Base-by-base conservation (phyloP, 2,329 filamentous ascomycete genomes). In the Delphinella strobiligena region DNA sequence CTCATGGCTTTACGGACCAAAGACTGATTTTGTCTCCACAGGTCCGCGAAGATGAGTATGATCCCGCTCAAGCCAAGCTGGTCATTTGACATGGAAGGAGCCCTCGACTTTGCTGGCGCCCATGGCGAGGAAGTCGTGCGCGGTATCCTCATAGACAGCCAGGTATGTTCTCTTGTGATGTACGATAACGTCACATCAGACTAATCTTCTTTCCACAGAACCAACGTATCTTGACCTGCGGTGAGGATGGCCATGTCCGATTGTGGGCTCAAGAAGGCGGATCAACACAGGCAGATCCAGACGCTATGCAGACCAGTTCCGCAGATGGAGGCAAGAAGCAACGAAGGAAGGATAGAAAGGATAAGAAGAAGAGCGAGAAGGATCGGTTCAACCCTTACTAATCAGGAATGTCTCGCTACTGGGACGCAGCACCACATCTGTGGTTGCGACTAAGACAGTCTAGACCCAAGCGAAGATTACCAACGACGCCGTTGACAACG, bases 101-200 rank as follows among this genome's bases (percentile, higher is more conserved):
- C 34, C 2, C 45, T 58, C 24, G 46, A 51, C 3, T 51, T 69
- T 4, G 49, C 56, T 0, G 64, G 62, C 5, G 66, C 61, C 3
- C 67, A 71, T 46, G 64, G 65, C 1, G 65, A 67, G 7, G 67
- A 70, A 36, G 55, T 71, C 11, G 63, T 69, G 1, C 51, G 67
- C 4, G 66, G 69, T 47, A 36, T 69, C 5, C 56, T 63, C 32
- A 58, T 65, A 3, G 47, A 43, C 18, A 36, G 46, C 1, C 60
- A 62, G 18, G 43, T 45, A 36, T 43, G 47, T 30, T 53, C 50
- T 14, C 15, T 19, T 24, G 30, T 17, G 16, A n/a, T 18, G 17
- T 7, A 7, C 12, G 22, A 7, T 7, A 27, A 27, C 12, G 12
- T 12, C 7, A 27, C 7, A 27, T 7, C 7, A 7, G 22, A 27